phyloP scores from a whole-genome alignment of 371 early-diverging fungal species.

The Blyttiomyces sp. region DNA sequence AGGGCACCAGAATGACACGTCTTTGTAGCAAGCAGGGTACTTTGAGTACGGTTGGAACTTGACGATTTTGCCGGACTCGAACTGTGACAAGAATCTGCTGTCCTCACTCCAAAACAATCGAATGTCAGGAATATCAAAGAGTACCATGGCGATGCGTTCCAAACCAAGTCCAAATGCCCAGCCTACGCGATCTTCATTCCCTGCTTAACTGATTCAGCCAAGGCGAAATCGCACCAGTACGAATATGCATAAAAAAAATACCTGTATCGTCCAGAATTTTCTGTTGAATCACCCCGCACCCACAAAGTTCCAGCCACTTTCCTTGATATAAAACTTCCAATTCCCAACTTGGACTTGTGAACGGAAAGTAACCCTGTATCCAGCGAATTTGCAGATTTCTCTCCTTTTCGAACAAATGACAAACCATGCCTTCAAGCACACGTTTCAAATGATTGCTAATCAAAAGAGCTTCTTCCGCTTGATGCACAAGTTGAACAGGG shows the following conservation, averaged over 20 bases:
- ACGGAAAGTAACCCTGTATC: conserved; percentile 94
- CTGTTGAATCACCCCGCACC: conserved; percentile 91
- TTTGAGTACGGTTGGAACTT: conserved; percentile 81
- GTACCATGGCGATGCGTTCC: conserved; percentile 94
- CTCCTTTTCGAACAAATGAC: conserved; percentile 53
- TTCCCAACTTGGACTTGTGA: conserved; percentile 95
- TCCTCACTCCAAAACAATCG: conserved; percentile 95
- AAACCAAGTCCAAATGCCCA: conserved; percentile 98
- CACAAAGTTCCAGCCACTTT: conserved; percentile 93
- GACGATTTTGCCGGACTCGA: conserved; percentile 59
- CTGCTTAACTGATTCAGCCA: conserved; percentile 19
- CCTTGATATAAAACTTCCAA: conserved; percentile 90
- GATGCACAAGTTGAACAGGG: conserved; percentile 47
- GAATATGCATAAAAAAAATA: conserved; percentile 9
- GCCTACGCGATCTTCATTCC: conserved; percentile 71
- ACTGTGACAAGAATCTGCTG: conserved; percentile 84
- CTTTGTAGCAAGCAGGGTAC: conserved; percentile 84
- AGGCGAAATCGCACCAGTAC: background rate
- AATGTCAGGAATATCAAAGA: conserved; percentile 94
- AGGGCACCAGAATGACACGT: conserved; percentile 90
- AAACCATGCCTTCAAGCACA: conserved; percentile 76
- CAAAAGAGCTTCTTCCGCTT: conserved; percentile 54
- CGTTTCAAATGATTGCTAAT: conserved; percentile 71
- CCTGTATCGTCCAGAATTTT: conserved; percentile 73
- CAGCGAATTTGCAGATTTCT: conserved; percentile 80